Evolutionary conservation across 148 eudicot species (phyloP).

Genomic region (Camellia sinensis): DNA sequence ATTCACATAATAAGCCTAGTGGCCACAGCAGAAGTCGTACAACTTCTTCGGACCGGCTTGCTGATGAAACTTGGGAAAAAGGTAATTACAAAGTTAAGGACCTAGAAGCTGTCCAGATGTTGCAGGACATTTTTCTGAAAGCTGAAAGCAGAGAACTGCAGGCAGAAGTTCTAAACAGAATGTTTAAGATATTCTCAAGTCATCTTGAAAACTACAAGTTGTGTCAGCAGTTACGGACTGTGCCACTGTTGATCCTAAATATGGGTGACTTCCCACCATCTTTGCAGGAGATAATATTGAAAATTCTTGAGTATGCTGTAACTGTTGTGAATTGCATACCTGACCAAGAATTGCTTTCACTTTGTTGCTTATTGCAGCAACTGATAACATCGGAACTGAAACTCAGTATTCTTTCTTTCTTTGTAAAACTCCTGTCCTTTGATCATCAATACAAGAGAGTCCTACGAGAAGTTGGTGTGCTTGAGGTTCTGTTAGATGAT

Average conservation of each 20-base stretch:
- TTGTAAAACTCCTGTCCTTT: conserved; percentile 87
- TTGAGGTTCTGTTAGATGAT: conserved; percentile 95
- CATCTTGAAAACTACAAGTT: conserved; percentile 89
- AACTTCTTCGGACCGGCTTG: conserved; percentile 47
- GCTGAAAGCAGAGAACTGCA: conserved; percentile 81
- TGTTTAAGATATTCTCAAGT: conserved; percentile 95
- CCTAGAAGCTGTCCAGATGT: conserved; percentile 92
- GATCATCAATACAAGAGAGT: conserved; percentile 95
- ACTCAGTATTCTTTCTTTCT: conserved; percentile 78
- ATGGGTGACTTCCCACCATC: conserved; percentile 86
- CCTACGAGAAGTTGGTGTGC: conserved; percentile 95
- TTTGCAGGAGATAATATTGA: conserved; percentile 86
- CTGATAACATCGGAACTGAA: conserved; percentile 71
- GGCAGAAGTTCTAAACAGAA: conserved; percentile 91
- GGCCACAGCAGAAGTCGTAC: conserved; percentile 71
- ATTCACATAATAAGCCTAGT: conserved; percentile 44
- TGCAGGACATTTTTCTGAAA: conserved; percentile 96
- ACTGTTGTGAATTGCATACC: conserved; percentile 97
- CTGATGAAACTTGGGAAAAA: conserved; percentile 78
- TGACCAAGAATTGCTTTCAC: conserved; percentile 95
- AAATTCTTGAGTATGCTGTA: conserved; percentile 99
- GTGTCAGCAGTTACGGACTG: conserved; percentile 93
- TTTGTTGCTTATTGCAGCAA: conserved; percentile 95
- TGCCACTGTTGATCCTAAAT: conserved; percentile 90
- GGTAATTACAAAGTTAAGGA: conserved; percentile 79